Base-by-base conservation (phyloP, 139 green algal species). In the Protoeuglena noctilucae region DNA sequence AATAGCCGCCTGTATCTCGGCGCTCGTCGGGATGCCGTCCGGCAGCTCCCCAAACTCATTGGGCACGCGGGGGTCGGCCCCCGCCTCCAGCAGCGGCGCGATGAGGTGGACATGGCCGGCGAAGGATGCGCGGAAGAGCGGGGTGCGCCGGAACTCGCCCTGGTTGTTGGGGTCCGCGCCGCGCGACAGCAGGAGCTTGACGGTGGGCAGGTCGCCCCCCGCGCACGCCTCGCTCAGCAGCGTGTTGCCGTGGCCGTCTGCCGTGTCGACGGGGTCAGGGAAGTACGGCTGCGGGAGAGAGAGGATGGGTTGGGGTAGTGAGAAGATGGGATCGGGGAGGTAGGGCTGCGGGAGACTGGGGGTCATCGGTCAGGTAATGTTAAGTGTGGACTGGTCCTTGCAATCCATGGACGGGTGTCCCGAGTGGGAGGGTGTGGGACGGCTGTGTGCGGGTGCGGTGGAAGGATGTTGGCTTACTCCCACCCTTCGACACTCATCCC, bases 71-170 rank as follows among this genome's bases (percentile, higher is more conserved):
- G 66, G 71, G 63, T 79, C 66, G 0, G 63, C 71, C 7, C 71
- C 71, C 2, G 28, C 66, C 45, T 67, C 41, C 28, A 79, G 61
- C 60, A 79, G 54, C 22, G 47, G 50, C 39, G 17, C 12, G 21
- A 79, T 25, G 17, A 64, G 53, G 14, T 68, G 60, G 17, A 24
- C 29, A 21, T 79, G 54, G 27, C 66, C 71, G 54, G 75, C 61
- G 54, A 79, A 79, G 27, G 55, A 56, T 1, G 71, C 66, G 0
- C 71, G 60, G 66, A 66, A 79, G 47, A 79, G 58, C n/a, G 71
- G 71, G 1, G 63, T 73, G 45, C 71, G 67, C 23, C n/a, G 39
- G 61, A 79, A 79, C 61, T 79, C 71, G 2, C 71, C 63, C 21
- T 63, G 61, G 23, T 18, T 62, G 69, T 72, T 77, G 47, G 69